A percentile compares a stretch with the other conserved stretches of the same genome.
Conservation (phyloP, 106 monocot genomes). For the Cymbidium sinense region DNA sequence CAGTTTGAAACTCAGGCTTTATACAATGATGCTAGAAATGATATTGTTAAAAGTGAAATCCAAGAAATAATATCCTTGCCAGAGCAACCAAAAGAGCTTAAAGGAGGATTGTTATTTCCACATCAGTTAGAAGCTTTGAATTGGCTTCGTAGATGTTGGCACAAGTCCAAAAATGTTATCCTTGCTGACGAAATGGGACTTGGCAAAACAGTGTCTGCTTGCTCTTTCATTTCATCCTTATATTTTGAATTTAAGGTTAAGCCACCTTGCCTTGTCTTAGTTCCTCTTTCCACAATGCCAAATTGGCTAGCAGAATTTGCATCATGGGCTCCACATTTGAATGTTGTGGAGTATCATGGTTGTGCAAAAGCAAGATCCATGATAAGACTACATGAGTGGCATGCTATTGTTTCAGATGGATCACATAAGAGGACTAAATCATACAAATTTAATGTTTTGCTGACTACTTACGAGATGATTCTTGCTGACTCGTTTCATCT, state of each 20-base stretch:
- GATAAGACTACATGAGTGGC: slow-evolving; percentile 92
- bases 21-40: slow-evolving; percentile 36
- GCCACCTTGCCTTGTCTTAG: slow-evolving; percentile 74
- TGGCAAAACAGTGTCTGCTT: slow-evolving; percentile 92
- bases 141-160: slow-evolving; percentile 94
- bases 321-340: slow-evolving; percentile 88
- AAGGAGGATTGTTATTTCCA: slow-evolving; percentile 83
- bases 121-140: slow-evolving; percentile 97
- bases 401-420: slow-evolving; percentile 39
- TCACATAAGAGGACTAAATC: slow-evolving; percentile 22
- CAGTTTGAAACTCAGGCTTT: slow-evolving; percentile 54
- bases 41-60: slow-evolving; percentile 28
- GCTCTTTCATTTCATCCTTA: slow-evolving; percentile 87
- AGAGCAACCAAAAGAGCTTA: slow-evolving; percentile 83
- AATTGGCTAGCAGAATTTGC: slow-evolving; percentile 96
- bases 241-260: slow-evolving; percentile 73
- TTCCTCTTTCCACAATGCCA: slow-evolving; percentile 97
- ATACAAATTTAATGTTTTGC: slow-evolving; percentile 86
- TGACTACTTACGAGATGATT: slow-evolving; percentile 95
- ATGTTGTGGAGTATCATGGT: slow-evolving; percentile 98
- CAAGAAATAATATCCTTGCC: slow-evolving; percentile 46
- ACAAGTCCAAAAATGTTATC: slow-evolving; percentile 87
- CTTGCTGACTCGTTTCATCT: slow-evolving; percentile 81
- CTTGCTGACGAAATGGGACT: slow-evolving; percentile 99
- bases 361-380: slow-evolving; percentile 81